Conservation (phyloP, 1,284 basidiomycete species). For the Marasmius sp. region DNA sequence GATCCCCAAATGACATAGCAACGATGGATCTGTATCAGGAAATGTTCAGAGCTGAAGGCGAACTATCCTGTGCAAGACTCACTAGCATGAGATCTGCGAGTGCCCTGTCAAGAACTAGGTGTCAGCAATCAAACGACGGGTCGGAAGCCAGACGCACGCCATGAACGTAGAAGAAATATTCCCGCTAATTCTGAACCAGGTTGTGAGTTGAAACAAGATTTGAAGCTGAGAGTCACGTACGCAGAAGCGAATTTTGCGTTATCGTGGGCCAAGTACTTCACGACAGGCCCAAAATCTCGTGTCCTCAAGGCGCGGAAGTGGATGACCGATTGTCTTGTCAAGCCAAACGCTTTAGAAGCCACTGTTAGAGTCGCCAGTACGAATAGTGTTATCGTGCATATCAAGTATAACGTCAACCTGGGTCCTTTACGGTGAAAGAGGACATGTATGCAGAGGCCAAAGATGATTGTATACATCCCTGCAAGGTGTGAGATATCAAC, state of each 20-base stretch:
- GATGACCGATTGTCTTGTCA: neutral
- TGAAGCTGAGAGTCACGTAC: neutral
- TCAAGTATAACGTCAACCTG: neutral
- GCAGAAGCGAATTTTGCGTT: neutral
- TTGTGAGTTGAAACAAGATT: no score
- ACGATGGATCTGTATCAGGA: no score
- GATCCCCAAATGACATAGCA: no score
- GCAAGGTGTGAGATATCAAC: neutral
- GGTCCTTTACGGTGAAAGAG: neutral
- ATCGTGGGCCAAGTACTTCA: neutral
- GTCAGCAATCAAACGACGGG: no score
- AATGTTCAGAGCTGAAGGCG: no score
- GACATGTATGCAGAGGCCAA: neutral
- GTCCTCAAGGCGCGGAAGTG: neutral
- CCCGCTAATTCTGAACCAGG: no score
- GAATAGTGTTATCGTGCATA: neutral
- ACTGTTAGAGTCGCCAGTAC: neutral
- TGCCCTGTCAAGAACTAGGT: no score
- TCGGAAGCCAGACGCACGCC: no score
- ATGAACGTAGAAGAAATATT: no score
- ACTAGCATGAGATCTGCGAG: no score
- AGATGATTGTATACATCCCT: neutral
- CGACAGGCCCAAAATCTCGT: neutral
- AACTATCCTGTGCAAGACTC: no score
- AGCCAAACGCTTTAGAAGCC: neutral